Percentiles rank a stretch among this genome's conserved stretches.
Evolutionary conservation across 495 filamentous ascomycete genomes (phyloP).

Genomic region (Lasiosphaeria hispida): DNA sequence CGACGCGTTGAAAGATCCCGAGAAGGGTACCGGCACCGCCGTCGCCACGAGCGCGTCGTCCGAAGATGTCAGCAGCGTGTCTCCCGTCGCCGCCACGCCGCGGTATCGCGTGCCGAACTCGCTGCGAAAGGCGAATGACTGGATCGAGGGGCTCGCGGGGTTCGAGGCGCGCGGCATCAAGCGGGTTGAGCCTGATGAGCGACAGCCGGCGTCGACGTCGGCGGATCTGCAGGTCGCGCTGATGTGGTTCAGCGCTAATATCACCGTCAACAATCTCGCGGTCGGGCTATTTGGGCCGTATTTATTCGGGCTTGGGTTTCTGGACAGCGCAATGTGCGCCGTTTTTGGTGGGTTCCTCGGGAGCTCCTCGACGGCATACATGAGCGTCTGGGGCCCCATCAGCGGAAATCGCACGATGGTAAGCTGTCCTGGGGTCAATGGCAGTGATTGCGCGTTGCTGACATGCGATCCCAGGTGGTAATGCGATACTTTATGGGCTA

Average conservation of each 20-base stretch:
- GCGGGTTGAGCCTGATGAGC: slow-evolving; percentile 60
- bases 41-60: too few relatives aligned
- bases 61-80: too few relatives aligned
- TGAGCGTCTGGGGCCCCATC: slow-evolving; percentile 68
- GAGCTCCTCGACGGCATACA: slow-evolving; percentile 59
- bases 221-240: slow-evolving; percentile 64
- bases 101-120: too few relatives aligned
- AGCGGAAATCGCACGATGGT: slow-evolving; percentile 67
- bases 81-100: too few relatives aligned
- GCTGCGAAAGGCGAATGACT: slow-evolving; percentile 10
- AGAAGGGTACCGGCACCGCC: too few relatives aligned
- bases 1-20: too few relatives aligned
- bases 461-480: too few relatives aligned
- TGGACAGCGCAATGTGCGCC: slow-evolving; percentile 63
- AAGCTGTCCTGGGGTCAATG: not conserved
- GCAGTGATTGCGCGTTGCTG: too few relatives aligned
- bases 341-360: slow-evolving; percentile 64
- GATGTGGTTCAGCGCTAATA: slow-evolving; percentile 74
- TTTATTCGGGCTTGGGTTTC: slow-evolving; percentile 66
- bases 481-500: slow-evolving; percentile 74
- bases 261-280: slow-evolving; percentile 73
- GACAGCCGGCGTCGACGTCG: slow-evolving; percentile 57
- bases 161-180: slow-evolving; percentile 69
- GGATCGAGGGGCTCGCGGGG: slow-evolving; percentile 42
- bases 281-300: slow-evolving; percentile 70